phyloP scores from a whole-genome alignment of 148 eudicot species.

The Silene latifolia region DNA sequence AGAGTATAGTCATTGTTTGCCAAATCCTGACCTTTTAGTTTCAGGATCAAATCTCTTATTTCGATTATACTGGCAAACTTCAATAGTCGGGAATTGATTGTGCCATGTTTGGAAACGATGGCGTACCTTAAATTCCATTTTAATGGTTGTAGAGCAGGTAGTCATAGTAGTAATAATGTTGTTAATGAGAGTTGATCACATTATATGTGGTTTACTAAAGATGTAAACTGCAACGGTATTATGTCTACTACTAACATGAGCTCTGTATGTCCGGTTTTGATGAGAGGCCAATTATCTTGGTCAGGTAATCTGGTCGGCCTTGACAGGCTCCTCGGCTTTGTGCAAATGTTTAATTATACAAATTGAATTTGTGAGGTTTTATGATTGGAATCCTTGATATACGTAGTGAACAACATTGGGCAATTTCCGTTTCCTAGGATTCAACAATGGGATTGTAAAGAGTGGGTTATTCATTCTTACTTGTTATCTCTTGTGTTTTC shows the following conservation, averaged over 20 bases:
- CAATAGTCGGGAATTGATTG: slow-evolving; percentile 16
- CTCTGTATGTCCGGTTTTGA: slow-evolving; percentile 11
- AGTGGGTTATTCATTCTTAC: too few species aligned
- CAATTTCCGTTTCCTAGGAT: too few species aligned
- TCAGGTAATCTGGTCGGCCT: not conserved
- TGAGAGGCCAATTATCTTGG: slow-evolving; percentile 14
- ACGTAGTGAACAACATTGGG: too few species aligned
- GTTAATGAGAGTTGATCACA: slow-evolving; percentile 14
- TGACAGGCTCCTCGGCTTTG: too few species aligned
- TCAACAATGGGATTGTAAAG: too few species aligned
- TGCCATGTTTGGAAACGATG: slow-evolving; percentile 15
- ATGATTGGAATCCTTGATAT: too few species aligned
- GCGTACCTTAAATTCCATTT: slow-evolving; percentile 14
- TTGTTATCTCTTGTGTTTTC: too few species aligned
- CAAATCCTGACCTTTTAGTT: slow-evolving; percentile 31
- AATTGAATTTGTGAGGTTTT: too few species aligned
- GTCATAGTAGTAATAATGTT: slow-evolving; percentile 9
- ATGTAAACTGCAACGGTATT: slow-evolving; percentile 22
- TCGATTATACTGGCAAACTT: slow-evolving; percentile 15
- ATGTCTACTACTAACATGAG: not conserved
- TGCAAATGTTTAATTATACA: too few species aligned
- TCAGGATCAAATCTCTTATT: slow-evolving; percentile 21
- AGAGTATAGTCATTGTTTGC: slow-evolving; percentile 16
- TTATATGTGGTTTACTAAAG: slow-evolving; percentile 19
- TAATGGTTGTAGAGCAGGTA: slow-evolving; percentile 18